These are phyloP conservation scores for Saccharomyces hybrid DNA, from an alignment of 1,139 yeast genomes.

Conservation along the genomic window DNA sequence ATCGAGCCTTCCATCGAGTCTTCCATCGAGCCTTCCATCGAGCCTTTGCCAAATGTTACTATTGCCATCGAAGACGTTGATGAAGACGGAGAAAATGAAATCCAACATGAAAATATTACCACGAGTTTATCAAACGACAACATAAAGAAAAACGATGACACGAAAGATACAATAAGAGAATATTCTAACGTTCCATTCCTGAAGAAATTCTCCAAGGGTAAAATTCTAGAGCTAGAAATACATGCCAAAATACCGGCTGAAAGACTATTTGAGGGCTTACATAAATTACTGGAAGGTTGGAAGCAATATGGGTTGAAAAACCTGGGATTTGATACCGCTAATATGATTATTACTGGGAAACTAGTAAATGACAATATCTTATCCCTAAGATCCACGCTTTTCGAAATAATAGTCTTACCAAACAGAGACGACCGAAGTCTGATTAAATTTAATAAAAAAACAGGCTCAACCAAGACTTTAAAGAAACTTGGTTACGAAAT, in stretches of 20 bases:
- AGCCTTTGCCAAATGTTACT: background rate
- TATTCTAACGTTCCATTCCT: conserved; percentile 37
- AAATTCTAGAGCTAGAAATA: conserved; percentile 32
- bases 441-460: conserved; percentile 47
- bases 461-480: conserved; percentile 61
- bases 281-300: conserved; percentile 60
- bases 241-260: conserved; percentile 30
- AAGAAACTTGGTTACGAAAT: conserved; percentile 46
- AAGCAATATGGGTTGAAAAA: conserved; percentile 59
- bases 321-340: conserved; percentile 41
- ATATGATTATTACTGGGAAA: conserved; percentile 47
- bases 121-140: conserved; percentile 1
- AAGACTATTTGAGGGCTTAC: conserved; percentile 58
- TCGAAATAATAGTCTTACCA: conserved; percentile 45
- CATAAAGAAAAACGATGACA: conserved; percentile 3
- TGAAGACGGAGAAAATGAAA: background rate
- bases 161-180: conserved; percentile 12
- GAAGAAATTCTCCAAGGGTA: conserved; percentile 46
- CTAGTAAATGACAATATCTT: conserved; percentile 55
- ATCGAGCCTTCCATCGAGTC: background rate
- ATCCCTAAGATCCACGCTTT: conserved; percentile 56
- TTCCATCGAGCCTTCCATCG: no score
- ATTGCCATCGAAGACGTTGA: background rate
- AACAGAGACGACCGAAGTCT: conserved; percentile 36
- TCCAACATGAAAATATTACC: background rate